A percentile compares a stretch with the other conserved stretches of the same genome.
These are phyloP conservation scores for Sporothrix curviconia DNA, from an alignment of 2,329 filamentous ascomycete species.

Conservation along the genomic window DNA sequence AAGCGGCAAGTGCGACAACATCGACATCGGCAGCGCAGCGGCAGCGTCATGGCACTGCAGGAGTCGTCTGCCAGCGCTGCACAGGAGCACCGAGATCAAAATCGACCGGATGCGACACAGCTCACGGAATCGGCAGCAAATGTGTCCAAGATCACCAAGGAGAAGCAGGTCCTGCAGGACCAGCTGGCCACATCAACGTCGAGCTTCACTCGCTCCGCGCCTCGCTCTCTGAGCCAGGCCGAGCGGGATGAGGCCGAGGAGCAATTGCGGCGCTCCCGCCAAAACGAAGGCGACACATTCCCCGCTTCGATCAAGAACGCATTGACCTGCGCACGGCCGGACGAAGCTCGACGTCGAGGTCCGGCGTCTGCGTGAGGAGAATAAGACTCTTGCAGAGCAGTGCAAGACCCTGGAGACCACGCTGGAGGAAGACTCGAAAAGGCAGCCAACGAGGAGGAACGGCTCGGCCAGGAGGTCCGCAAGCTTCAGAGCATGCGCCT, in stretches of 20 bases:
- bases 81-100: slow-evolving; percentile 33
- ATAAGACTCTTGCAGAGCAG: slow-evolving; percentile 48
- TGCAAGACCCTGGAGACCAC: slow-evolving; percentile 55
- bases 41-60: slow-evolving; percentile 24
- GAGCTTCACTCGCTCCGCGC: slow-evolving; percentile 54
- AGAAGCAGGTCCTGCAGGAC: slow-evolving; percentile 59
- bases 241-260: slow-evolving; percentile 62
- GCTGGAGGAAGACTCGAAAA: slow-evolving; percentile 61
- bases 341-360: slow-evolving; percentile 62
- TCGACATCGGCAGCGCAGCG: not conserved
- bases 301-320: slow-evolving; percentile 62
- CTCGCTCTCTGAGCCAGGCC: slow-evolving; percentile 52
- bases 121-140: slow-evolving; percentile 53
- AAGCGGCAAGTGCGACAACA: not conserved
- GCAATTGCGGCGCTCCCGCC: slow-evolving; percentile 49
- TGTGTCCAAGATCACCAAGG: slow-evolving; percentile 41
- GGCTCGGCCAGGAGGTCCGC: slow-evolving; percentile 48
- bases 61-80: slow-evolving; percentile 22
- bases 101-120: slow-evolving; percentile 50
- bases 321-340: slow-evolving; percentile 60
- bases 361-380: slow-evolving; percentile 59
- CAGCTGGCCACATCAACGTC: slow-evolving; percentile 51
- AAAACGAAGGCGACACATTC: slow-evolving; percentile 52
- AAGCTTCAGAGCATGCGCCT: slow-evolving; percentile 42
- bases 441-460: slow-evolving; percentile 59